Conservation (phyloP, 2,329 filamentous ascomycete genomes). For the Gnomoniopsis sp. region DNA sequence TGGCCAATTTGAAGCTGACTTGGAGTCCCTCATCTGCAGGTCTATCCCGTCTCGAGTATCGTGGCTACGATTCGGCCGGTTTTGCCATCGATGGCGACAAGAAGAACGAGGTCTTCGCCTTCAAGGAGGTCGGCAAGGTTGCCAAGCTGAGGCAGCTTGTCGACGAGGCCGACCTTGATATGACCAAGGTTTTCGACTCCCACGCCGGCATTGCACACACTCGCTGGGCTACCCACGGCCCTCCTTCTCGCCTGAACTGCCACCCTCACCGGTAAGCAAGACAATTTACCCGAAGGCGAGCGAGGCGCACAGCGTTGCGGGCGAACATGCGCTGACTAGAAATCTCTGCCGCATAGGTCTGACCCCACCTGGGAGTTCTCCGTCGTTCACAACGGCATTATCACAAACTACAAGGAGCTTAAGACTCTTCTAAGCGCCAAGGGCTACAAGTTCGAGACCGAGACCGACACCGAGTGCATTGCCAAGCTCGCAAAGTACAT, state of each 20-base stretch:
- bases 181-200: slow-evolving; percentile 92
- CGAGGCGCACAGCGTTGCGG: not conserved
- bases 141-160: slow-evolving; percentile 94
- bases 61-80: slow-evolving; percentile 97
- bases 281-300: not conserved
- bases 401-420: slow-evolving; percentile 99
- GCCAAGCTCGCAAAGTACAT: slow-evolving; percentile 98
- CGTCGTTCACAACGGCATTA: slow-evolving; percentile 99
- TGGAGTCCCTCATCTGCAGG: slow-evolving; percentile 47
- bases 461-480: slow-evolving; percentile 99
- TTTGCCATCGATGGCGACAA: slow-evolving; percentile 96
- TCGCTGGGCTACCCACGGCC: slow-evolving; percentile 96
- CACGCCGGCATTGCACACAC: slow-evolving; percentile 99
- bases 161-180: slow-evolving; percentile 75
- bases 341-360: slow-evolving; percentile 54
- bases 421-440: slow-evolving; percentile 90
- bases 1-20: slow-evolving; percentile 11
- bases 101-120: slow-evolving; percentile 95
- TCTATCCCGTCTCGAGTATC: slow-evolving; percentile 93
- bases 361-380: slow-evolving; percentile 95
- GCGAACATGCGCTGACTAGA: slow-evolving; percentile 4
- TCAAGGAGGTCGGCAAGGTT: slow-evolving; percentile 99
- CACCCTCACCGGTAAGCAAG: slow-evolving; percentile 85
- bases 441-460: slow-evolving; percentile 98
- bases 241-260: slow-evolving; percentile 92